Evolutionary conservation across 2,329 filamentous ascomycete species (phyloP), one percentile per base, ranked within the genome.

Genomic region (Ophiocordyceps australis): DNA sequence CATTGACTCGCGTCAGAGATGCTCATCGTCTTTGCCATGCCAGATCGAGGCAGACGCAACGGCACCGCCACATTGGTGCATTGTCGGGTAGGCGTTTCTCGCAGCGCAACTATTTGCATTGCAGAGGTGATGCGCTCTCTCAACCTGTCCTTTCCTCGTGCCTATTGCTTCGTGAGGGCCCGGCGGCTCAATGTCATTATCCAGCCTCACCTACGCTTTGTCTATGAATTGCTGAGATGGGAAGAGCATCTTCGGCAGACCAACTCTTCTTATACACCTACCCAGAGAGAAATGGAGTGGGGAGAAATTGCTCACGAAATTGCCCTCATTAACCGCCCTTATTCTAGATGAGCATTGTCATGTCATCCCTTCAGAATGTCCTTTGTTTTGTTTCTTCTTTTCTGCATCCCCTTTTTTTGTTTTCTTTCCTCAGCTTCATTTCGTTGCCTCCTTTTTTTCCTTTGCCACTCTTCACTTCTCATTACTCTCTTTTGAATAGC

Each of bases 101-200:
- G 89, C 26, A 93, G 82, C 34, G 89, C 89, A 9, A 98, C 86
- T 2, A 94, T 98, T 33, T 95, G 89, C 47, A 98, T 98, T 41
- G 89, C 89, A n/a, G 85, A 95, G 50, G 82, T 95, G 19, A 98
- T 98, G 89, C 73, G 75, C 19, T 62, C 75, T 15, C 52, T 82
- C 38, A 62, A 70, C 14, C 55, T 94, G 35, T 89, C 82, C 1
- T 86, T 95, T 39, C 83, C 89, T 9, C 68, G 80, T 28, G 89
- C 89, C 31, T 98, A 98, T 50, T 95, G 89, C 49, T 95, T 86
- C 48, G 89, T 98, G 20, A 74, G 89, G 17, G 89, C 89, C 13
- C 69, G 89, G 27, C 66, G 89, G 32, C 60, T 98, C 24, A 98
- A 98, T 43, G 89, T 98, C 27, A 98, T 98, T 35, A 95, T 98